Conservation (phyloP, 768 basidiomycete genomes). For the Hygrophoropsis aurantiaca region DNA sequence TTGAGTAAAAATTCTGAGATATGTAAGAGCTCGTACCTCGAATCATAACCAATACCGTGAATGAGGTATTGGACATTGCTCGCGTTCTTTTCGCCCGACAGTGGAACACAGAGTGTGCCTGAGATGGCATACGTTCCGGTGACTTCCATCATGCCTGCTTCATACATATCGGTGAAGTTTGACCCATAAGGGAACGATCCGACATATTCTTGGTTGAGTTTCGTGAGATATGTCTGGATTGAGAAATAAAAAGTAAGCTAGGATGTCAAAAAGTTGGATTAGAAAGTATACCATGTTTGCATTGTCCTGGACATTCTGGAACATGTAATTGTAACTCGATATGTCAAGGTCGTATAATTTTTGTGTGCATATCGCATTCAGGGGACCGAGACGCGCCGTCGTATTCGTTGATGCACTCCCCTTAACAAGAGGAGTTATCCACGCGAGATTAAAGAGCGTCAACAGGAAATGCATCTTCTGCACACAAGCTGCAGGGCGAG, state of each 20-base stretch:
- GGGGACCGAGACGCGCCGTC: constrained; percentile 10
- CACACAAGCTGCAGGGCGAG: too few relatives aligned
- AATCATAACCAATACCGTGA: constrained; percentile 14
- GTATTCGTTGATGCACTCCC: too few relatives aligned
- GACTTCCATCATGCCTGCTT: constrained; percentile 1
- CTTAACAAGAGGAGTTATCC: too few relatives aligned
- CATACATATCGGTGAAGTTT: constrained; percentile 10
- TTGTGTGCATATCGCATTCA: constrained; percentile 9
- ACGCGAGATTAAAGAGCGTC: too few relatives aligned
- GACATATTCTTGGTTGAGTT: constrained; percentile 7
- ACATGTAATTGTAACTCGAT: constrained; percentile 8
- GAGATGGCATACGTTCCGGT: constrained; percentile 9
- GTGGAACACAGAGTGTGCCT: constrained; percentile 17
- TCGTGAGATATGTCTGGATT: constrained; percentile 6
- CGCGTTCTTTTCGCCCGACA: constrained; percentile 7
- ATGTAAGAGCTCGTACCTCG: constrained; percentile 2
- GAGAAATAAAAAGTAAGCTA: background rate
- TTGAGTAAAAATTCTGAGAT: too few relatives aligned
- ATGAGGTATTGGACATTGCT: constrained; percentile 11
- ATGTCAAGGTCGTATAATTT: constrained; percentile 6
- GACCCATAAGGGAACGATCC: background rate
- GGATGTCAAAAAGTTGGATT: background rate
- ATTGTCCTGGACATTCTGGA: constrained; percentile 8
- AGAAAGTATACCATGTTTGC: constrained; percentile 3
- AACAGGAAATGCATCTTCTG: too few relatives aligned